These are phyloP conservation scores for Sarocladium brachiariae DNA, from an alignment of 2,329 filamentous ascomycete genomes.

Conservation along the genomic window DNA sequence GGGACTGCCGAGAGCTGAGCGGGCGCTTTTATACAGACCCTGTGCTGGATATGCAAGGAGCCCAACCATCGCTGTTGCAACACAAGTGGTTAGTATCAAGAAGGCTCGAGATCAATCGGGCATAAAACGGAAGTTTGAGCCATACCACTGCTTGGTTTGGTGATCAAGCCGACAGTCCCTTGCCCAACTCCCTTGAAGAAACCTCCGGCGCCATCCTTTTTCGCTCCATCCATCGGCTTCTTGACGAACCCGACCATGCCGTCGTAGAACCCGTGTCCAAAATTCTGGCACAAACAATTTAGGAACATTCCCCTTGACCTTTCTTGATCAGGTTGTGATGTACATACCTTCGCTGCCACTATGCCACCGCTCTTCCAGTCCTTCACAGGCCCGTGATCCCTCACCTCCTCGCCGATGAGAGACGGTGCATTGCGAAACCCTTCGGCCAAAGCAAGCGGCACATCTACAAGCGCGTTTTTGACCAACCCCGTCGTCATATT, in stretches of 20 bases:
- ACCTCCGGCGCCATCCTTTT: constrained; percentile 46
- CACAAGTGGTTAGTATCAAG: not conserved
- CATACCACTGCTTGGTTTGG: constrained; percentile 75
- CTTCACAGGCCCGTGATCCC: not conserved
- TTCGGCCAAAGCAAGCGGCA: constrained; percentile 10
- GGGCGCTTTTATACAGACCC: not conserved
- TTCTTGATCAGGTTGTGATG: not conserved
- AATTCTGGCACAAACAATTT: constrained; percentile 40
- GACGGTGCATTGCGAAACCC: constrained; percentile 2
- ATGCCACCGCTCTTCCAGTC: constrained; percentile 11
- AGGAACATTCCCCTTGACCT: not conserved
- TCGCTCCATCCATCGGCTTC: constrained; percentile 60
- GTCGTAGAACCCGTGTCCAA: constrained; percentile 72
- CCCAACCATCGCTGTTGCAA: not conserved
- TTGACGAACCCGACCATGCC: constrained; percentile 74
- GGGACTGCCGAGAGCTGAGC: not conserved
- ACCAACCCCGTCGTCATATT: not conserved
- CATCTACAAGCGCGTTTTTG: constrained; percentile 5
- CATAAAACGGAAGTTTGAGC: constrained; percentile 21
- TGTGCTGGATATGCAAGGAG: not conserved
- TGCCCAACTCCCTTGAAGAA: constrained; percentile 75
- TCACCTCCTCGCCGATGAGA: constrained; percentile 8
- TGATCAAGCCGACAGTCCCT: constrained; percentile 70
- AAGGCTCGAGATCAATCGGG: not conserved
- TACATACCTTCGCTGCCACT: constrained; percentile 5